Evolutionary conservation across 2,329 filamentous ascomycete genomes (phyloP).

Genomic region (Scolecobasidium constrictum): DNA sequence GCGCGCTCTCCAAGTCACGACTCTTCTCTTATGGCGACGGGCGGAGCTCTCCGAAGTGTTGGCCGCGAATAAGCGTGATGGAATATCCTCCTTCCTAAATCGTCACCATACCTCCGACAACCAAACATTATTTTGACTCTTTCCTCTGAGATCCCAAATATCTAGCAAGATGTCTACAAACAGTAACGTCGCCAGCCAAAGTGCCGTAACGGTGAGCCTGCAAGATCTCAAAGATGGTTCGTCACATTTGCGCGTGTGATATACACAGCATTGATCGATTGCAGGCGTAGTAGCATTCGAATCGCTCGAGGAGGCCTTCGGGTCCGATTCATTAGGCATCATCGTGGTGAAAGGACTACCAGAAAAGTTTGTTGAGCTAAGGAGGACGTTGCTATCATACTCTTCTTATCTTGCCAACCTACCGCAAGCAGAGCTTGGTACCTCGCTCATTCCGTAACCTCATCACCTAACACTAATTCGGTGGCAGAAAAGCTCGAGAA

Average conservation of each 20-base stretch:
- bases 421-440: conserved; percentile 59
- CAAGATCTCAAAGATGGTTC: conserved; percentile 36
- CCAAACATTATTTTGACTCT: too few relatives aligned
- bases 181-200: background rate
- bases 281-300: conserved; percentile 57
- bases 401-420: conserved; percentile 83
- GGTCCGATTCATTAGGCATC: conserved; percentile 81
- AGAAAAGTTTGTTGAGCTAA: conserved; percentile 56
- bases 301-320: conserved; percentile 69
- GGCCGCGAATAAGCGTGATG: too few relatives aligned
- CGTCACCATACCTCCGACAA: too few relatives aligned
- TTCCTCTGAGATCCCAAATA: too few relatives aligned
- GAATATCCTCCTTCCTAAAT: too few relatives aligned
- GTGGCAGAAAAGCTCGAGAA: conserved; percentile 33
- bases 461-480: conserved; percentile 10
- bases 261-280: background rate
- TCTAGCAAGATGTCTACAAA: conserved; percentile 5
- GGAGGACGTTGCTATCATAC: conserved; percentile 68
- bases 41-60: too few relatives aligned
- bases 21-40: too few relatives aligned
- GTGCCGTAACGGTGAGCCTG: conserved; percentile 21
- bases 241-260: background rate
- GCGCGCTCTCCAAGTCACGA: too few relatives aligned
- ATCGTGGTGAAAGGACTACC: conserved; percentile 86
- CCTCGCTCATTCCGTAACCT: background rate